Evolutionary conservation across 345 rosid genomes (phyloP).

Genomic region (Triadica sebifera): DNA sequence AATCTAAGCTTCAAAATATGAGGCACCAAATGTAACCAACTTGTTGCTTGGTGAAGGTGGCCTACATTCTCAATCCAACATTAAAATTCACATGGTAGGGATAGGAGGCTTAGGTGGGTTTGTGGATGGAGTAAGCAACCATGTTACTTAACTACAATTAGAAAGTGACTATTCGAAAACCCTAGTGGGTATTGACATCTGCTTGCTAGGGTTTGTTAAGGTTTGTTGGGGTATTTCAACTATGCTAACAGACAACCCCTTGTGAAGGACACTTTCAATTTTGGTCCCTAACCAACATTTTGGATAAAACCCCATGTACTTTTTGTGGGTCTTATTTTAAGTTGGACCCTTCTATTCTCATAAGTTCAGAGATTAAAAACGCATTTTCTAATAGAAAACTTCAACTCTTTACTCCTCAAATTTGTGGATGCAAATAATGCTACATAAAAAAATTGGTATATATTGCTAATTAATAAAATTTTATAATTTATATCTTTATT

Average conservation of each 20-base stretch:
- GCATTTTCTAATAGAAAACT: not conserved
- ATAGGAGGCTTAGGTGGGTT: not conserved
- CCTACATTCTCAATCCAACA: constrained; percentile 4
- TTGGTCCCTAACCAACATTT: constrained; percentile 9
- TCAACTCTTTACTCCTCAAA: not conserved
- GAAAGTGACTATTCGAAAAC: constrained; percentile 7
- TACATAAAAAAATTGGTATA: not conserved
- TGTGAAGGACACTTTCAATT: constrained; percentile 36
- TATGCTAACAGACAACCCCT: constrained; percentile 40
- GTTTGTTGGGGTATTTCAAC: no score
- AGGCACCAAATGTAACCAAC: not conserved
- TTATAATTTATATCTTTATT: no score
- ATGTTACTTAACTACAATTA: not conserved
- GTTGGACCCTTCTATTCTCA: constrained; percentile 9
- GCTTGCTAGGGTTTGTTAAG: constrained; percentile 7
- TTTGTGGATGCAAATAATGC: not conserved
- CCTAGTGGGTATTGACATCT: not conserved
- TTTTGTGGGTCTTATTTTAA: constrained; percentile 30
- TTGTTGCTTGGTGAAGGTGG: constrained; percentile 3
- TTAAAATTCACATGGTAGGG: constrained; percentile 17
- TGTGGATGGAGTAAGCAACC: constrained; percentile 6
- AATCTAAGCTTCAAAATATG: not conserved
- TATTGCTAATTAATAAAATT: no score
- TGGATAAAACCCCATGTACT: constrained; percentile 34
- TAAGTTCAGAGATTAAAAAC: no score